Evolutionary conservation across 768 basidiomycete genomes (phyloP).

Genomic region (Tricholoma bakamatsutake): DNA sequence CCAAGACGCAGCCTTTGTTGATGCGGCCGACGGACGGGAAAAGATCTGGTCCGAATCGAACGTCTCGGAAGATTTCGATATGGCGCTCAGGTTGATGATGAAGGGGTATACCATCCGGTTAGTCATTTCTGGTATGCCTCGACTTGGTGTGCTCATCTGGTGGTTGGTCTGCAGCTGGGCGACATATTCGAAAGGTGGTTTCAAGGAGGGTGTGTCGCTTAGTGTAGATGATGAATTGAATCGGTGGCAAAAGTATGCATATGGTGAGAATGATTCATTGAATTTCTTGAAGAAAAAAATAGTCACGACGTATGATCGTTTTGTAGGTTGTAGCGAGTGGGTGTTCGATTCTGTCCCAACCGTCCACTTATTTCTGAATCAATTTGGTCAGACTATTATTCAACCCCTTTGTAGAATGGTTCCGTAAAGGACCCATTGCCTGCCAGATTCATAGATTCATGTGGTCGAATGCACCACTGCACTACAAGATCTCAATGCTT

Average conservation of each 20-base stretch:
- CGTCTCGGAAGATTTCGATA: slow-evolving; percentile 81
- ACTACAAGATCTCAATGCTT: slow-evolving; percentile 80
- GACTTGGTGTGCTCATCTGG: neutral
- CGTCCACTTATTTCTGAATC: slow-evolving; percentile 25
- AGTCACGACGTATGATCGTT: neutral
- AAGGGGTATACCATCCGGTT: slow-evolving; percentile 65
- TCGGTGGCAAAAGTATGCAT: slow-evolving; percentile 79
- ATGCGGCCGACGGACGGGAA: slow-evolving; percentile 54
- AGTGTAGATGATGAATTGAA: slow-evolving; percentile 87
- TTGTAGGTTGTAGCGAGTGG: slow-evolving; percentile 46
- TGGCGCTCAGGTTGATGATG: slow-evolving; percentile 58
- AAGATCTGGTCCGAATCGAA: slow-evolving; percentile 78
- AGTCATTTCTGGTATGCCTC: slow-evolving; percentile 1
- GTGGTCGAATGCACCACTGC: slow-evolving; percentile 70
- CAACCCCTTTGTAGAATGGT: slow-evolving; percentile 77
- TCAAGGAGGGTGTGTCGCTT: slow-evolving; percentile 88
- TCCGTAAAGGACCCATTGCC: slow-evolving; percentile 70
- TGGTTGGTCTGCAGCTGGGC: slow-evolving; percentile 55
- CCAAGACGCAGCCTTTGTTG: slow-evolving; percentile 76
- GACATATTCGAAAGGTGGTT: slow-evolving; percentile 77
- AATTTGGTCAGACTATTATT: slow-evolving; percentile 58
- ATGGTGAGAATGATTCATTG: slow-evolving; percentile 22
- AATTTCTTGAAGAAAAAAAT: neutral
- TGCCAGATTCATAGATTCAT: slow-evolving; percentile 68
- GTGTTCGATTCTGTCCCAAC: slow-evolving; percentile 23